A percentile compares a stretch with the other conserved stretches of the same genome.
phyloP scores from a whole-genome alignment of 441 rosid genomes.

The Raphanus hybrid region DNA sequence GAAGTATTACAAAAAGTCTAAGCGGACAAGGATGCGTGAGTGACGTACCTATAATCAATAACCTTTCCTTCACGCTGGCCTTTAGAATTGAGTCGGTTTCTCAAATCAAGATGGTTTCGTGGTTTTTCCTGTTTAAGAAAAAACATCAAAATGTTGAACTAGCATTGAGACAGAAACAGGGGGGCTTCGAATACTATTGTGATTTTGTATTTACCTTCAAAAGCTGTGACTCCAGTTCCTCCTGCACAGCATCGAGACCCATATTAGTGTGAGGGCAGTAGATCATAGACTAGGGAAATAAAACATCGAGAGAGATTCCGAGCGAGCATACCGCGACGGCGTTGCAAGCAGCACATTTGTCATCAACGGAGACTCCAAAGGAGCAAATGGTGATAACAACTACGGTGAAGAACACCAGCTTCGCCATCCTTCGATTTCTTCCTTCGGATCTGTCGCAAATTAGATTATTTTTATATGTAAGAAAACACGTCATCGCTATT shows the following conservation, averaged over 20 bases:
- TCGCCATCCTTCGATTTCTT: conserved; percentile 40
- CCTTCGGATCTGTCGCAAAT: background rate
- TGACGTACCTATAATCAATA: conserved; percentile 79
- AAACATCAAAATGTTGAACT: background rate
- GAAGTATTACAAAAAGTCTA: conserved; percentile 3
- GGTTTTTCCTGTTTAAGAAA: conserved; percentile 71
- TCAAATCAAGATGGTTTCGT: conserved; percentile 93
- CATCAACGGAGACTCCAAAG: conserved; percentile 54
- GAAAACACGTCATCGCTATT: conserved; percentile 29
- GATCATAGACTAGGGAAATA: conserved; percentile 2
- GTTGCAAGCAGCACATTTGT: conserved; percentile 85
- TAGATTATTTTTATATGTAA: conserved; percentile 15
- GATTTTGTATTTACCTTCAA: conserved; percentile 56
- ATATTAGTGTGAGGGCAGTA: conserved; percentile 3
- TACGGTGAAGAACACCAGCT: conserved; percentile 46
- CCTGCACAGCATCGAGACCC: conserved; percentile 53
- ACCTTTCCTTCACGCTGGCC: conserved; percentile 94
- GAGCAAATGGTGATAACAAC: conserved; percentile 44
- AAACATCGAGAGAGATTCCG: background rate
- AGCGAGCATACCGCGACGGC: conserved; percentile 69
- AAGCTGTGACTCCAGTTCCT: conserved; percentile 75
- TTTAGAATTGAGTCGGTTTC: conserved; percentile 86
- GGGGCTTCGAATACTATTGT: background rate
- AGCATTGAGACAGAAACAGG: conserved; percentile 1
- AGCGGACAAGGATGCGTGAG: background rate